phyloP scores from a whole-genome alignment of 257 asterid genomes.

The Solanum megistacrolobum region DNA sequence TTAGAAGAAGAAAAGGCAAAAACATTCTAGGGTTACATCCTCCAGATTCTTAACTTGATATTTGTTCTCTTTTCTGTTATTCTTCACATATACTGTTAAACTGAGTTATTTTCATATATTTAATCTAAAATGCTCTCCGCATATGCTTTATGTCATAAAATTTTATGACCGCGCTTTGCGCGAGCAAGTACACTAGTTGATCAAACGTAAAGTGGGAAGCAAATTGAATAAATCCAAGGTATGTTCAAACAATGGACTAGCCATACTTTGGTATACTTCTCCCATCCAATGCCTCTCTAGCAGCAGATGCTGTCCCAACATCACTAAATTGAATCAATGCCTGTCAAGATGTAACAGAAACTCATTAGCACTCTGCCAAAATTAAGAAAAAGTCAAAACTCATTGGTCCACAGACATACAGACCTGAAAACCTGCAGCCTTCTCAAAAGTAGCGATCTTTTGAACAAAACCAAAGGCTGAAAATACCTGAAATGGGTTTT shows the following conservation, averaged over 20 bases:
- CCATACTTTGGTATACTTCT: constrained; percentile 82
- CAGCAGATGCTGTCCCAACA: constrained; percentile 61
- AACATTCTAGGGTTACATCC: neutral
- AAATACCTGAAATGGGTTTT: constrained; percentile 43
- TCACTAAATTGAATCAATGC: constrained; percentile 74
- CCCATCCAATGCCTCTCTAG: constrained; percentile 74
- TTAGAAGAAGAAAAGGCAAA: neutral
- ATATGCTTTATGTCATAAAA: neutral
- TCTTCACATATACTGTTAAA: neutral
- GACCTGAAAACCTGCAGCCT: constrained; percentile 92
- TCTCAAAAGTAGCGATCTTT: constrained; percentile 85
- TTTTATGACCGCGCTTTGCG: neutral
- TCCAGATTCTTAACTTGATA: neutral
- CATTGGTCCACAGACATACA: neutral
- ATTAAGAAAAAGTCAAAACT: neutral
- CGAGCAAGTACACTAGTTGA: neutral
- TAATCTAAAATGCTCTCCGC: neutral
- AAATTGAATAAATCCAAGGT: neutral
- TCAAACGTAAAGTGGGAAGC: neutral
- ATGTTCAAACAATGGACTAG: constrained; percentile 4
- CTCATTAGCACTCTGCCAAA: constrained; percentile 2
- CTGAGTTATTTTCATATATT: neutral
- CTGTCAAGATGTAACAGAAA: constrained; percentile 25
- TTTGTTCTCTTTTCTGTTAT: neutral
- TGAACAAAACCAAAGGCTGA: constrained; percentile 84